Evolutionary conservation across 2,329 filamentous ascomycete species (phyloP).

Genomic region (Fusarium illudens): DNA sequence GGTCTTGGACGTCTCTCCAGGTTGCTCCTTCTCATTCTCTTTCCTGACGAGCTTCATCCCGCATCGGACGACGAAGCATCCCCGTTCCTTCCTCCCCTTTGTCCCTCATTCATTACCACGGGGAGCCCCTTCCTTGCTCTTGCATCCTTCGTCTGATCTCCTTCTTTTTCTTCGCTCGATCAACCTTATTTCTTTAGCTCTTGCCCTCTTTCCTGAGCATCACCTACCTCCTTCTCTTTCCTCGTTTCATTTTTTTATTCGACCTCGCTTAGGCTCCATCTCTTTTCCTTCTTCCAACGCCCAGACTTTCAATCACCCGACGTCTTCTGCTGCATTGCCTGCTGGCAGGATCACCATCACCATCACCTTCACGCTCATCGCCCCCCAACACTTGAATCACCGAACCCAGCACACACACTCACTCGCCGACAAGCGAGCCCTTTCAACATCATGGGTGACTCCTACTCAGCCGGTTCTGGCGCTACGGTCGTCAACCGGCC

Average conservation of each 20-base stretch:
- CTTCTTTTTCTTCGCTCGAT: constrained; percentile 25
- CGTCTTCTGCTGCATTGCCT: constrained; percentile 18
- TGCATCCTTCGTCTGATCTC: constrained; percentile 19
- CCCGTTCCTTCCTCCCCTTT: constrained; percentile 7
- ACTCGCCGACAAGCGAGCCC: background rate
- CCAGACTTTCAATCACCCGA: background rate
- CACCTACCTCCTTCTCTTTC: background rate
- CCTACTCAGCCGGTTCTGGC: constrained; percentile 26
- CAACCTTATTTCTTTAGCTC: constrained; percentile 12
- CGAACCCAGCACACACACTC: background rate
- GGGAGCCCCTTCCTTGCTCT: constrained; percentile 14
- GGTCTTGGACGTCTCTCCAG: background rate
- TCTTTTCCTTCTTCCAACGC: background rate
- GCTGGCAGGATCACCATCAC: constrained; percentile 39
- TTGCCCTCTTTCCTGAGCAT: background rate
- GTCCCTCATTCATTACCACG: constrained; percentile 19
- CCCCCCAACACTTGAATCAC: background rate
- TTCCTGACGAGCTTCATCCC: constrained; percentile 31
- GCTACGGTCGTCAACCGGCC: constrained; percentile 27
- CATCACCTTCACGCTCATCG: background rate
- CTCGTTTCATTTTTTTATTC: background rate
- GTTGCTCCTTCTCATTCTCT: constrained; percentile 9
- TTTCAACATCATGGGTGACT: constrained; percentile 35
- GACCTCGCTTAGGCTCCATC: background rate
- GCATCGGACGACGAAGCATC: constrained; percentile 22